A percentile compares a stretch with the other conserved stretches of the same genome.
phyloP scores from a whole-genome alignment of 1,284 basidiomycete species.

The Leucoagaricus sp. region DNA sequence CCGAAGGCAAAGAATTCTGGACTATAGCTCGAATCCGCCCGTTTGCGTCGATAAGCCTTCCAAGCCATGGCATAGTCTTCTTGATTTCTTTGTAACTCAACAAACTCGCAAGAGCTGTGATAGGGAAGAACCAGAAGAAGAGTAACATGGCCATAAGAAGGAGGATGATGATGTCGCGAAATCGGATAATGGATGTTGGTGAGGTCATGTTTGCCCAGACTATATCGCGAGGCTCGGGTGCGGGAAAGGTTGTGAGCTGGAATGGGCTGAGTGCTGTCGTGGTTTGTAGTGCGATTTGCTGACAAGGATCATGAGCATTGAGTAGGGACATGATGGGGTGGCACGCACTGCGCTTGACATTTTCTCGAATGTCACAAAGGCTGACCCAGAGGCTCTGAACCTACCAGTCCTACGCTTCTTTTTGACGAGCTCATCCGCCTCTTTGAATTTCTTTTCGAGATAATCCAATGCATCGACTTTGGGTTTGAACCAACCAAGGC shows the following conservation, averaged over 20 bases:
- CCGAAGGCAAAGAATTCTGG: conserved; percentile 89
- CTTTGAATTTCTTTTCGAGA: conserved; percentile 75
- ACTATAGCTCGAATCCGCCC: conserved; percentile 84
- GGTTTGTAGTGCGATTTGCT: conserved; percentile 92
- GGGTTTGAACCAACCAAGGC: conserved; percentile 64
- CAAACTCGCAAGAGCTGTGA: conserved; percentile 81
- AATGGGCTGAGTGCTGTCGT: conserved; percentile 75
- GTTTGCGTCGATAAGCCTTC: conserved; percentile 75
- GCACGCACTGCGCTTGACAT: conserved; percentile 83
- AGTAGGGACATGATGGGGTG: background rate
- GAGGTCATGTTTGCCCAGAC: conserved; percentile 90
- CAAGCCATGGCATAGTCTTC: conserved; percentile 86
- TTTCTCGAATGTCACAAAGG: conserved; percentile 97
- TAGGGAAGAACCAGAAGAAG: conserved; percentile 88
- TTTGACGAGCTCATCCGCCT: conserved; percentile 80
- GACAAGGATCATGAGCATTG: too few relatives aligned
- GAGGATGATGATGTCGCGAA: conserved; percentile 73
- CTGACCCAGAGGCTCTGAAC: conserved; percentile 80
- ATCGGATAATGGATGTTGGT: conserved; percentile 53
- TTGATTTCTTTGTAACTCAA: conserved; percentile 93
- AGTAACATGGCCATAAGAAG: conserved; percentile 69
- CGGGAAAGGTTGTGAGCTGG: conserved; percentile 69
- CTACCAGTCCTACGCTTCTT: conserved; percentile 64
- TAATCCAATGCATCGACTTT: conserved; percentile 88
- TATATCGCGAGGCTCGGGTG: conserved; percentile 95